These are phyloP conservation scores for Termitomyces eurrhizus DNA, from an alignment of 768 basidiomycete species.

Conservation along the genomic window DNA sequence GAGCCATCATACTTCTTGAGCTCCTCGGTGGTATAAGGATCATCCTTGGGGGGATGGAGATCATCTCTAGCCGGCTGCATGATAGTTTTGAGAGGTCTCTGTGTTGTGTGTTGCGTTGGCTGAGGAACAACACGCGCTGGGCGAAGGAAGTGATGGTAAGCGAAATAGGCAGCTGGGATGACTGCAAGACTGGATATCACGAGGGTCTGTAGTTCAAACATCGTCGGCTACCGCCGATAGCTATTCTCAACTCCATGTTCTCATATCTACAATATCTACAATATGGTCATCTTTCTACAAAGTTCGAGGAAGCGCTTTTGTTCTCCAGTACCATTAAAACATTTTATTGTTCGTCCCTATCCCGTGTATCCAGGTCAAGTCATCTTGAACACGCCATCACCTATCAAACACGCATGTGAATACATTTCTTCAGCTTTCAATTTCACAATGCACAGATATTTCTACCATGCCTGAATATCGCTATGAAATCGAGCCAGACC, in stretches of 20 bases:
- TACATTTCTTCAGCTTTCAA: neutral
- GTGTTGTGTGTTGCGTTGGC: slow-evolving; percentile 21
- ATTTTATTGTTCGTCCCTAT: neutral
- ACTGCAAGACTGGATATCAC: slow-evolving; percentile 24
- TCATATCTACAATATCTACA: no score
- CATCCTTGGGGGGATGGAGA: slow-evolving; percentile 68
- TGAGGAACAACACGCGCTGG: slow-evolving; percentile 8
- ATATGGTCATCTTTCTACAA: neutral
- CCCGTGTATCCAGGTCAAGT: neutral
- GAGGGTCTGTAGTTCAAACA: slow-evolving; percentile 18
- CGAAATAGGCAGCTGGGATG: slow-evolving; percentile 23
- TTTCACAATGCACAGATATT: neutral
- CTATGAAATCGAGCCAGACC: neutral
- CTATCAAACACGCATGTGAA: neutral
- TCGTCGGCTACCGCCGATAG: slow-evolving; percentile 16
- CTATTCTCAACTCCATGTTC: no score
- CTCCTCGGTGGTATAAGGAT: slow-evolving; percentile 68
- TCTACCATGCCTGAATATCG: neutral
- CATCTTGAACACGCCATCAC: neutral
- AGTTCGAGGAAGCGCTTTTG: neutral
- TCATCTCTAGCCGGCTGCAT: slow-evolving; percentile 67
- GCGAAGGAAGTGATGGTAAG: slow-evolving; percentile 16
- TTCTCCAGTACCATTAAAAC: neutral
- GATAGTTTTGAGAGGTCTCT: slow-evolving; percentile 47
- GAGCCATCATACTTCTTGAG: slow-evolving; percentile 72